Base-by-base conservation (phyloP, 352 stramenopile genomes). In the Phytopythium litorale region DNA sequence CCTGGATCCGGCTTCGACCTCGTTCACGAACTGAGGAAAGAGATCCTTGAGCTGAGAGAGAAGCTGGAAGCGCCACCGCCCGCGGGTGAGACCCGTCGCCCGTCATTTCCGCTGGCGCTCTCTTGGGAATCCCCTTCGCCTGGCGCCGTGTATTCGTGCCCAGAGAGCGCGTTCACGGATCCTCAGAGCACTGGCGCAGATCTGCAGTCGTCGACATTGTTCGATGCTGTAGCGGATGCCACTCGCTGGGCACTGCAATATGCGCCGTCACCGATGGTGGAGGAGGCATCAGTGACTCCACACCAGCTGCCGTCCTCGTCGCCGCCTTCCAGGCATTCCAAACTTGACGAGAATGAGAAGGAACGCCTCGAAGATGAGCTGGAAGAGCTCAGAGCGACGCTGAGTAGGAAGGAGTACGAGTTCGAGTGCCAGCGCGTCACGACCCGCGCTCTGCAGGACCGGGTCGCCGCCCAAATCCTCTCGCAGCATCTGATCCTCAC, bases 31-130 rank as follows among this genome's bases (percentile, higher is more conserved):
- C 67, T 87, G 18, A 51, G 67, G 1, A 54, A 60, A 3, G 78
- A 88, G 40, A 74, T 75, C 15, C 68, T 57, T 1, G 70, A 85
- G n/a, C 70, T 89, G 16, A 78, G 77, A 43, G 68, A 59, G 1
- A 79, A 65, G 30, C 56, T 89, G 1, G 63, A 78, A 12, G 45
- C 56, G 3, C 28, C 37, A 32, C 40, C 46, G 1, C 49, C 35
- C 15, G 15, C 16, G n/a, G 38, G n/a, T 32, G 55, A 53, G 1
- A 3, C 23, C 12, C n/a, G 18, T 9, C 46, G 35, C 5, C 23
- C 51, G n/a, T 48, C 53, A 46, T 46, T 25, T 25, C 42, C 42
- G n/a, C 16, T 49, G 1, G 28, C 37, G n/a, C 18, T 60, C 13
- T 25, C 55, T 1, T 60, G 55, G 55, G 55, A 53, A 9, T 60